Conservation (phyloP, 768 basidiomycete species). For the Lactifluus volemus region DNA sequence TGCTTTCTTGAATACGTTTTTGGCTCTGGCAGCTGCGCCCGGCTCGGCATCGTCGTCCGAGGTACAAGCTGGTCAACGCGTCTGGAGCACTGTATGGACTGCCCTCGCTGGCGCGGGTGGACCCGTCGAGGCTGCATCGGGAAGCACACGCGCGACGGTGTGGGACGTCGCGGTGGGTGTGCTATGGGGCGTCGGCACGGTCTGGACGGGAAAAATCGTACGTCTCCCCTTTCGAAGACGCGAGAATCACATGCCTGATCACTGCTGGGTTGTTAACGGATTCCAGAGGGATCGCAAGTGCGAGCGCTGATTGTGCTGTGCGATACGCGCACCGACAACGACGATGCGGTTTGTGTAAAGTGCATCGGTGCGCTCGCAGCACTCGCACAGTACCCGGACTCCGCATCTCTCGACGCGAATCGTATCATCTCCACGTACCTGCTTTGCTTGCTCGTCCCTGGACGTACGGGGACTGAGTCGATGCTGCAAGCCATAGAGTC, state of each 20-base stretch:
- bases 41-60: conserved; percentile 34
- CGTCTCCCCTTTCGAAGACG: not conserved
- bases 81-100: conserved; percentile 64
- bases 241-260: no score
- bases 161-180: conserved; percentile 78
- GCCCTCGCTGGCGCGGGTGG: conserved; percentile 53
- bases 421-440: conserved; percentile 58
- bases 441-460: conserved; percentile 43
- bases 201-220: conserved; percentile 66
- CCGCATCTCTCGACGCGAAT: conserved; percentile 49
- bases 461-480: conserved; percentile 48
- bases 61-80: conserved; percentile 36
- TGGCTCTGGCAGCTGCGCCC: conserved; percentile 53
- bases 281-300: conserved; percentile 52
- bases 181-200: conserved; percentile 77
- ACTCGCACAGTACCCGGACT: conserved; percentile 60
- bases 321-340: conserved; percentile 35
- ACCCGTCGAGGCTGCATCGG: conserved; percentile 52
- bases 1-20: conserved; percentile 86
- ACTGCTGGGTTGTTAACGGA: conserved; percentile 26
- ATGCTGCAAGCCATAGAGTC: conserved; percentile 73
- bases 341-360: conserved; percentile 46
- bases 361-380: conserved; percentile 82
- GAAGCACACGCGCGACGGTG: conserved; percentile 52
- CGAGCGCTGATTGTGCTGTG: conserved; percentile 59